A percentile compares a stretch with the other conserved stretches of the same genome.
Evolutionary conservation across 108 stramenopile species (phyloP).

Genomic region (Nitzschia palea): DNA sequence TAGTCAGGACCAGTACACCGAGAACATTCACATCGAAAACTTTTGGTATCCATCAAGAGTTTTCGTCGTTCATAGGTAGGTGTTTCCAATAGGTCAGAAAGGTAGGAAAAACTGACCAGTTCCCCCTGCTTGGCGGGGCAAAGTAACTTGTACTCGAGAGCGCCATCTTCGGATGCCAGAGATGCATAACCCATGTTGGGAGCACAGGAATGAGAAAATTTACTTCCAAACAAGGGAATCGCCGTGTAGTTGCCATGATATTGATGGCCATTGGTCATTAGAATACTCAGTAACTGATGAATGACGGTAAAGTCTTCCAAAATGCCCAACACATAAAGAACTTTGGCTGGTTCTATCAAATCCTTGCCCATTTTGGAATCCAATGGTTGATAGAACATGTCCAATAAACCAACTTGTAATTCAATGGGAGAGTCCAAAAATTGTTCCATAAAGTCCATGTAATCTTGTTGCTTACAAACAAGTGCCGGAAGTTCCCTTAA

Average conservation of each 20-base stretch:
- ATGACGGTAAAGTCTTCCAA: constrained; percentile 21
- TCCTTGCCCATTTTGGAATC: constrained; percentile 20
- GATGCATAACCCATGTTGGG: constrained; percentile 22
- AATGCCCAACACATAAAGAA: constrained; percentile 20
- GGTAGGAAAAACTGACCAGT: constrained; percentile 15
- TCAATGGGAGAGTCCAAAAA: constrained; percentile 19
- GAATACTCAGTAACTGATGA: constrained; percentile 24
- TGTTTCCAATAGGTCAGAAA: constrained; percentile 27
- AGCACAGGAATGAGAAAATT: constrained; percentile 28
- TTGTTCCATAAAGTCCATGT: constrained; percentile 30
- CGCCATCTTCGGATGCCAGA: constrained; percentile 5
- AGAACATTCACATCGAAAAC: constrained; percentile 17
- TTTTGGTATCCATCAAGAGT: constrained; percentile 19
- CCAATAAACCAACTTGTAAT: constrained; percentile 23
- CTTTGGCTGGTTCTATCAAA: constrained; percentile 22
- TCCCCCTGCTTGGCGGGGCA: constrained; percentile 15
- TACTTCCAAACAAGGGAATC: constrained; percentile 21
- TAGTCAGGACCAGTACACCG: constrained; percentile 32
- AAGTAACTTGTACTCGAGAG: constrained; percentile 18
- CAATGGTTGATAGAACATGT: constrained; percentile 30
- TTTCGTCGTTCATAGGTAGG: constrained; percentile 27
- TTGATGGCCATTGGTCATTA: constrained; percentile 28
- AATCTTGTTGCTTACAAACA: constrained; percentile 13
- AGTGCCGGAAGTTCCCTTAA: constrained; percentile 18
- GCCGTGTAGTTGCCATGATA: constrained; percentile 12